Base-by-base conservation (phyloP, 768 basidiomycete genomes). In the Pleurotus ostreatus region DNA sequence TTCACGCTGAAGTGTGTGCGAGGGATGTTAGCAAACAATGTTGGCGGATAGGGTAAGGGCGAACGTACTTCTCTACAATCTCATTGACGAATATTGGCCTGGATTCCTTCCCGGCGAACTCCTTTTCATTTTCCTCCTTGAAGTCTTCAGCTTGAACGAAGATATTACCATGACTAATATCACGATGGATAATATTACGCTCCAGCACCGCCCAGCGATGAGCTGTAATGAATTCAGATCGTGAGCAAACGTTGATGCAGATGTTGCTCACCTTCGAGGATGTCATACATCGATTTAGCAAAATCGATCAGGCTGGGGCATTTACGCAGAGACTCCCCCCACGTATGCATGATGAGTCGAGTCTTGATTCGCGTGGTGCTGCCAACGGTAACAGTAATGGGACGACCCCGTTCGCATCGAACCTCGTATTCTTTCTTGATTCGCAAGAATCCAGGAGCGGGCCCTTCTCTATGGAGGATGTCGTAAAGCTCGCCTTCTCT, bases 1-100 rank as follows among this genome's bases (percentile, higher is more conserved):
- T 9, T 30, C 30, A 30, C 6, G 30, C 30, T 30, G 30, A 30
- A 23, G 4, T 23, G 23, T 23, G 5, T 11, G 9, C 30, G 8
- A 30, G 7, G 9, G 8, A 22, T 13, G 6, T 16, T 18, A 46
- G 22, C 46, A 5, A 16, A 15, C 5, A 46, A 18, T 22, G 7
- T 46, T 5, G 7, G 46, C 22, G 46, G 20, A 0, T 46, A 13
- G 18, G 7, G 12, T 20, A 4, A 46, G n/a, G 20, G 2, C 18
- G 9, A 30, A 46, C 22, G 2, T 22, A 46, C 46, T 25, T 16
- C 6, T 43, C 22, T 2, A 55, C 5, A 4, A 55, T 25, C 22
- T 55, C 53, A 6, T 55, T 30, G 44, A 55, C 45, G 13, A 55
- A 55, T 15, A 43, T 55, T 3, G 53, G 53, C 7, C 53, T 20